Conservation (phyloP, 495 filamentous ascomycete species). For the Hapsidospora chrysogenum region DNA sequence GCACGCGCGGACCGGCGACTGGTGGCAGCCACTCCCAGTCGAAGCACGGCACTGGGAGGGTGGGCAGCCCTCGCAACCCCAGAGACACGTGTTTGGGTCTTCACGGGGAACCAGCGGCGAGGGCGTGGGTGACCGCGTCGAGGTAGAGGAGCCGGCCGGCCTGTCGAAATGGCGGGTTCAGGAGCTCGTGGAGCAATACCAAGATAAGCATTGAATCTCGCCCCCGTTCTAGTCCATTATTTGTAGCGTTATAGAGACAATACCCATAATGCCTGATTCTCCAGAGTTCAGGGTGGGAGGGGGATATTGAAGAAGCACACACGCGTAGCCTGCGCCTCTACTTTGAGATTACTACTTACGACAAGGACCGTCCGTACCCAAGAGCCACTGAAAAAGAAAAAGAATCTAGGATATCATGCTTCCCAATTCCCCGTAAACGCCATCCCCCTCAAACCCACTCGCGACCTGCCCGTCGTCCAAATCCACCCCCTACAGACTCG, state of each 20-base stretch:
- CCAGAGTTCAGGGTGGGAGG: no score
- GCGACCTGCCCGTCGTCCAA: neutral
- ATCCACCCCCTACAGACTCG: conserved; percentile 16
- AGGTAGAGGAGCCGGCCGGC: conserved; percentile 23
- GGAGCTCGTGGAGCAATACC: no score
- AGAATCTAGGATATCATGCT: neutral
- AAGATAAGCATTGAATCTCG: no score
- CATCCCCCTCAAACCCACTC: conserved; percentile 4
- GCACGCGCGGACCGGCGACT: conserved; percentile 39
- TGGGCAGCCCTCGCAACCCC: conserved; percentile 7
- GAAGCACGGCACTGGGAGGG: conserved; percentile 45
- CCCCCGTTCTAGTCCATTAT: no score
- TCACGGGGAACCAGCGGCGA: neutral
- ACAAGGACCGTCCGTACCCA: no score
- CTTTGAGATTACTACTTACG: no score
- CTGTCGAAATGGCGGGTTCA: conserved; percentile 19
- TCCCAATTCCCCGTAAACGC: conserved; percentile 4
- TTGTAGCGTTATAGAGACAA: no score
- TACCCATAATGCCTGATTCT: no score
- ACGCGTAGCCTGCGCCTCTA: no score
- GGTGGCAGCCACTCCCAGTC: conserved; percentile 46
- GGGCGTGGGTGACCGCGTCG: conserved; percentile 6
- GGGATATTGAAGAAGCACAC: no score
- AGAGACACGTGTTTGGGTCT: neutral
- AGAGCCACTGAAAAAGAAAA: neutral